phyloP scores from a whole-genome alignment of 495 filamentous ascomycete species.

The Saxispiralis lemnorum region DNA sequence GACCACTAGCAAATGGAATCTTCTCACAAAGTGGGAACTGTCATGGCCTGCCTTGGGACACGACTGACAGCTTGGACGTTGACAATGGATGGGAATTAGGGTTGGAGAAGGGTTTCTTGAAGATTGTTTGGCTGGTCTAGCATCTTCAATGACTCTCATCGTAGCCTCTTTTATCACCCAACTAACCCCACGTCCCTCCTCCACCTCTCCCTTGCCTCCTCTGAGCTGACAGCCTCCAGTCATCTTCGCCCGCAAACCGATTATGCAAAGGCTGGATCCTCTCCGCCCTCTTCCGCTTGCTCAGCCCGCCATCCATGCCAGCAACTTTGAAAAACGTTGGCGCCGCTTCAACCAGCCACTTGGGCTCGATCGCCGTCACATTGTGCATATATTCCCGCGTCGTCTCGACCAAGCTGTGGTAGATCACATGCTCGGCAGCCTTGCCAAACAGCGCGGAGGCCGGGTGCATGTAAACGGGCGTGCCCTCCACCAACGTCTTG shows the following conservation, averaged over 20 bases:
- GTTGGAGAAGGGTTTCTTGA: no score
- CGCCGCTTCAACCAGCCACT: conserved; percentile 79
- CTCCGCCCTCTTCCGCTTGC: conserved; percentile 85
- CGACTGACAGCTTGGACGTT: no score
- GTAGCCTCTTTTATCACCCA: not conserved
- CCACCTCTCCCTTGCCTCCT: conserved; percentile 72
- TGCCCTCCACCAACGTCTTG: conserved; percentile 89
- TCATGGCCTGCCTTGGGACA: no score
- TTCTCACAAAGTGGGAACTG: no score
- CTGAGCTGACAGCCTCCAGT: conserved; percentile 86
- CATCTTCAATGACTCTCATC: no score
- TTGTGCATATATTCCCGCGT: conserved; percentile 96
- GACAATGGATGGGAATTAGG: no score
- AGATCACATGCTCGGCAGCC: conserved; percentile 87
- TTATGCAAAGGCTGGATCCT: conserved; percentile 90
- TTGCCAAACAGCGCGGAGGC: conserved; percentile 84
- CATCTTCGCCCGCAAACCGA: conserved; percentile 73
- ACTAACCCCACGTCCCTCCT: conserved; percentile 86
- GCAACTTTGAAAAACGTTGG: conserved; percentile 98
- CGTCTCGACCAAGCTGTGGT: conserved; percentile 73
- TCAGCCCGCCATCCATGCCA: conserved; percentile 58
- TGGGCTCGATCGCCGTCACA: conserved; percentile 81
- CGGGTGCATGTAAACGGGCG: conserved; percentile 87
- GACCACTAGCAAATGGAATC: no score
- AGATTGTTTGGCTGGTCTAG: no score